A percentile compares a stretch with the other conserved stretches of the same genome.
Evolutionary conservation across 108 stramenopile genomes (phyloP).

Genomic region (Skeletonema tropicum): DNA sequence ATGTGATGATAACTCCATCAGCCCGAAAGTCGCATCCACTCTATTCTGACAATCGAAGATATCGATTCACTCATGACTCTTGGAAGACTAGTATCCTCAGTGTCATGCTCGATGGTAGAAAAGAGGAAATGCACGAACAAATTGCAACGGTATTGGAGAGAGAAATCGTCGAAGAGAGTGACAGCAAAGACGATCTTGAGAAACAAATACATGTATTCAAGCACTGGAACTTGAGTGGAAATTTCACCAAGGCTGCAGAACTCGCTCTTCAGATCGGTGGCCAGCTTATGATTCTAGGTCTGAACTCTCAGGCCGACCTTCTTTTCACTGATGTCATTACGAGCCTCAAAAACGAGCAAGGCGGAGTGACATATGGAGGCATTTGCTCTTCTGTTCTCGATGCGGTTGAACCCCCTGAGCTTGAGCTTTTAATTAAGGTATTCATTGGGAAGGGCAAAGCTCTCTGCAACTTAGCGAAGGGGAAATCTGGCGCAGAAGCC

Average conservation of each 20-base stretch:
- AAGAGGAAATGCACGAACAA: conserved; percentile 63
- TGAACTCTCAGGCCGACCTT: conserved; percentile 57
- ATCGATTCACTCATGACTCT: conserved; percentile 59
- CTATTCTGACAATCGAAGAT: conserved; percentile 46
- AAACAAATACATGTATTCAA: conserved; percentile 52
- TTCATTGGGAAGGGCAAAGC: conserved; percentile 45
- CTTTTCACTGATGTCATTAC: conserved; percentile 59
- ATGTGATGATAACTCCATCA: conserved; percentile 15
- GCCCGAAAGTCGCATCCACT: conserved; percentile 43
- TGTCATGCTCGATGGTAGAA: conserved; percentile 62
- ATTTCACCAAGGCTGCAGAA: conserved; percentile 49
- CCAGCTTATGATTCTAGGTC: conserved; percentile 55
- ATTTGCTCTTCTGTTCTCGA: conserved; percentile 31
- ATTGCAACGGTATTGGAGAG: conserved; percentile 63
- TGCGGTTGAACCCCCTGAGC: conserved; percentile 34
- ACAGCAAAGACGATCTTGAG: conserved; percentile 44
- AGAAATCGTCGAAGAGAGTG: conserved; percentile 20
- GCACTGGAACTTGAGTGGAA: conserved; percentile 63
- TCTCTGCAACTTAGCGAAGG: conserved; percentile 26
- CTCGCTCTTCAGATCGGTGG: conserved; percentile 63
- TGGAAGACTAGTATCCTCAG: conserved; percentile 68
- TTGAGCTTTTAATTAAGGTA: conserved; percentile 44
- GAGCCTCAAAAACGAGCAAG: conserved; percentile 32
- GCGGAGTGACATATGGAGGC: conserved; percentile 14
- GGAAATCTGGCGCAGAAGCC: conserved; percentile 26